These are phyloP conservation scores for Leccinum uliginosum DNA, from an alignment of 768 basidiomycete genomes.

Conservation along the genomic window DNA sequence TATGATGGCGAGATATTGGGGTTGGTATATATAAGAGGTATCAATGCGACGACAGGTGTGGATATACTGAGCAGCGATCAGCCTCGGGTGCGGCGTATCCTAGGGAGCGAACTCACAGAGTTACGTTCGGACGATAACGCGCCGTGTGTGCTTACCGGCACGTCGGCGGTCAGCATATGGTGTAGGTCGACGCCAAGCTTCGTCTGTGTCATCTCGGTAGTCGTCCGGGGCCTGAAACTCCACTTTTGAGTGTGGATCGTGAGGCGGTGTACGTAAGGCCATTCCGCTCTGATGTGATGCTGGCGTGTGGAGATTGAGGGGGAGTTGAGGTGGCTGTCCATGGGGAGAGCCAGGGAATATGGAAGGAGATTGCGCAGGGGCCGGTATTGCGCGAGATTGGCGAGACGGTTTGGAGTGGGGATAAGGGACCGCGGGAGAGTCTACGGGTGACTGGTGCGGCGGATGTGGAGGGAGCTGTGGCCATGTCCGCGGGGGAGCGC, in stretches of 20 bases:
- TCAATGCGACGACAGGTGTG: slow-evolving; percentile 16
- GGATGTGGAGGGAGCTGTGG: slow-evolving; percentile 30
- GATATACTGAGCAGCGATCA: slow-evolving; percentile 1
- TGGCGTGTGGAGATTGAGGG: slow-evolving; percentile 30
- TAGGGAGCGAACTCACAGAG: background rate
- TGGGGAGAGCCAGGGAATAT: slow-evolving; percentile 29
- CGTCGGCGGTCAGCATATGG: slow-evolving; percentile 71
- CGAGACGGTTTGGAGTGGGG: slow-evolving; percentile 32
- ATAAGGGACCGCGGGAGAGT: slow-evolving; percentile 32
- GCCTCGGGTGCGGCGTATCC: background rate
- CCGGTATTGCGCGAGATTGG: slow-evolving; percentile 22
- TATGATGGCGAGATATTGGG: slow-evolving; percentile 13
- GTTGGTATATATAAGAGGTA: slow-evolving; percentile 21
- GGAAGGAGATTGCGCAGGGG: slow-evolving; percentile 25
- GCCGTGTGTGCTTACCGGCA: slow-evolving; percentile 76
- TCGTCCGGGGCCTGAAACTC: slow-evolving; percentile 41
- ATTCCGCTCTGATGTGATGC: slow-evolving; percentile 21
- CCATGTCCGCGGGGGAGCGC: slow-evolving; percentile 26
- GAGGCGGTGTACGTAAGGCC: slow-evolving; percentile 44
- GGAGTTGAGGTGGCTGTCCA: slow-evolving; percentile 31
- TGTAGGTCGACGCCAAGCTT: slow-evolving; percentile 68
- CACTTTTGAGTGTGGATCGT: slow-evolving; percentile 36
- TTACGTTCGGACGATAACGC: slow-evolving; percentile 55
- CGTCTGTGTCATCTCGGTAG: slow-evolving; percentile 55
- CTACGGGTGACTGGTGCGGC: slow-evolving; percentile 26